These are phyloP conservation scores for Rhizophora mangle DNA, from an alignment of 345 rosid genomes.

Conservation along the genomic window DNA sequence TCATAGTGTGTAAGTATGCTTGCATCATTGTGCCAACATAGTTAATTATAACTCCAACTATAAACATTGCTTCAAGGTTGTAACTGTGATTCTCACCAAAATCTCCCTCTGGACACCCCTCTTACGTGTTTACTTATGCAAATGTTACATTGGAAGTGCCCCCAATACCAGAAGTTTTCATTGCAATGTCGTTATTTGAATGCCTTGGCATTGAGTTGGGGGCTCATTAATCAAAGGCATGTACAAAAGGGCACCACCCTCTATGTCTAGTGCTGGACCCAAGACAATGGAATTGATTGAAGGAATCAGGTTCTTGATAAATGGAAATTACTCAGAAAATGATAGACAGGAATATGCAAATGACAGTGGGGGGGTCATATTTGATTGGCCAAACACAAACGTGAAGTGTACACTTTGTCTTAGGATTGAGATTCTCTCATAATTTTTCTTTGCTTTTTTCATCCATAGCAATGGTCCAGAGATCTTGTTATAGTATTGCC, in stretches of 20 bases:
- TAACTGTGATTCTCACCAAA: too few species aligned
- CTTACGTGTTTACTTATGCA: too few species aligned
- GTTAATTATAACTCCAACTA: background rate
- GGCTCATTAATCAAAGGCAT: background rate
- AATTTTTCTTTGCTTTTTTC: background rate
- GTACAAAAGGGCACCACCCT: background rate
- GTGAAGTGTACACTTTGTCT: too few species aligned
- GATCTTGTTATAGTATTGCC: background rate
- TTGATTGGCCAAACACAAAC: background rate
- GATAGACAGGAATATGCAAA: constrained; percentile 9
- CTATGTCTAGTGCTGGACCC: background rate
- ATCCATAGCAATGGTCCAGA: background rate
- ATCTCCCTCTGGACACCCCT: too few species aligned
- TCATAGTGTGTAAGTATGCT: background rate
- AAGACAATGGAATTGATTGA: constrained; percentile 5
- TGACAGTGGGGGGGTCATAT: background rate
- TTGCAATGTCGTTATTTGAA: too few species aligned
- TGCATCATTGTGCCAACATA: constrained; percentile 5
- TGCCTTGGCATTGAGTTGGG: background rate
- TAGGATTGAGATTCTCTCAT: constrained; percentile 18
- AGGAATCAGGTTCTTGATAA: constrained; percentile 27
- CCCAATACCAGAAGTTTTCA: too few species aligned
- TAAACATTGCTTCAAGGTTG: background rate
- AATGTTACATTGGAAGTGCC: too few species aligned
- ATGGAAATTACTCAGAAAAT: constrained; percentile 6